Evolutionary conservation across 2,329 filamentous ascomycete species (phyloP).

Genomic region (Onygenales sp.): DNA sequence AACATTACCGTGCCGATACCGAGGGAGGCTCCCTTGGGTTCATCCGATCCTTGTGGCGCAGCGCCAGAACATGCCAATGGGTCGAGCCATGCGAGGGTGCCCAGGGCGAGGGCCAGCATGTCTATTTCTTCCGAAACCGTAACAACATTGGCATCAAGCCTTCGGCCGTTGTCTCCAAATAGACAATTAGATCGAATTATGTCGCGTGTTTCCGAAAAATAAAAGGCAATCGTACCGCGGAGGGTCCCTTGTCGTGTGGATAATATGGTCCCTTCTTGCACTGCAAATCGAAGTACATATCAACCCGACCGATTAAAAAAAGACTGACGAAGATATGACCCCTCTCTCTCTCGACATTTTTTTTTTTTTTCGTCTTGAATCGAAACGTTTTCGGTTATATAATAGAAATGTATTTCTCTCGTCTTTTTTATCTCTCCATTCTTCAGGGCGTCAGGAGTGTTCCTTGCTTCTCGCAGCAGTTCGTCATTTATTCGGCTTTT

Average conservation of each 20-base stretch:
- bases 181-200: too few relatives aligned
- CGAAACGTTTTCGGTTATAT: not conserved
- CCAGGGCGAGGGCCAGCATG: conserved; percentile 67
- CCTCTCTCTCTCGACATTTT: not conserved
- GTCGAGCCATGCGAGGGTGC: conserved; percentile 84
- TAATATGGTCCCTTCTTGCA: not conserved
- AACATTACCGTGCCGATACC: conserved; percentile 81
- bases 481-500: not conserved
- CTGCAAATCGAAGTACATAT: too few relatives aligned
- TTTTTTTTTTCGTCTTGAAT: not conserved
- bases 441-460: not conserved
- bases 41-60: conserved; percentile 70
- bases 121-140: conserved; percentile 90
- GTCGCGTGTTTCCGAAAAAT: not conserved
- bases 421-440: not conserved
- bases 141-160: conserved; percentile 61
- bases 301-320: not conserved
- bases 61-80: conserved; percentile 86
- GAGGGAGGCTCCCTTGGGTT: conserved; percentile 72
- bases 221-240: not conserved
- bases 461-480: not conserved
- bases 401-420: not conserved
- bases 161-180: not conserved
- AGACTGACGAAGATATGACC: not conserved
- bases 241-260: not conserved